Evolutionary conservation across 805 yeast genomes (phyloP), one percentile per base, ranked within the genome.

Genomic region (Saturnispora hagleri): DNA sequence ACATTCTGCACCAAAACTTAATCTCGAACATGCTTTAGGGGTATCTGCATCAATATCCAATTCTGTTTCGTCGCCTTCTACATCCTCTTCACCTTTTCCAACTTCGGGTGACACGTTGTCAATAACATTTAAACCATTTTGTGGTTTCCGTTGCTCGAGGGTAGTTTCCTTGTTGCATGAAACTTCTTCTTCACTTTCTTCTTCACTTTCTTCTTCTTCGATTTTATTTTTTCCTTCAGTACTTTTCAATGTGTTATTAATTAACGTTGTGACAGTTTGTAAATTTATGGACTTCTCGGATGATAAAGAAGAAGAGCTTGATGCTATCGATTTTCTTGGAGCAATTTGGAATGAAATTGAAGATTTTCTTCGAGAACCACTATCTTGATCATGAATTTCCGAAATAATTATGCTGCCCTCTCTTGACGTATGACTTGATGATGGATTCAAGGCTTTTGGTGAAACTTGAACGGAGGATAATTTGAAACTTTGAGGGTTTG

Each of bases 301-400:
- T 20, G 47, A 42, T 5, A 48, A 12, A 38, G 44, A 33, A 34
- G 57, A 47, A 13, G 52, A 48, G 18, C 59, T 48, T 2, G 65
- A 61, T 0, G 62, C 46, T 13, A 60, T 18, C 2, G 65, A 61
- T 0, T 53, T 55, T 8, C 55, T 53, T 26, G 52, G 38, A 13
- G 24, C 48, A 27, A 53, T 33, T 33, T 58, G 61, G 53, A 65
- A 64, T 5, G 65, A 60, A 38, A 64, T 55, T 4, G 64, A 62
- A 3, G 67, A 61, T 51, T 62, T 61, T 46, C 67, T 57, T 33
- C 58, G 44, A 9, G 56, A 47, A 15, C 65, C 64, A 9, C 61
- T 57, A 15, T 47, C 41, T 43, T 38, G 43, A 40, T 62, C 60
- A 34, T 58, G 60, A 41, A 61, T 61, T 38, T 63, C 66, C 22